Conservation (phyloP, 139 green algal genomes). For the Coelastrella sp. region DNA sequence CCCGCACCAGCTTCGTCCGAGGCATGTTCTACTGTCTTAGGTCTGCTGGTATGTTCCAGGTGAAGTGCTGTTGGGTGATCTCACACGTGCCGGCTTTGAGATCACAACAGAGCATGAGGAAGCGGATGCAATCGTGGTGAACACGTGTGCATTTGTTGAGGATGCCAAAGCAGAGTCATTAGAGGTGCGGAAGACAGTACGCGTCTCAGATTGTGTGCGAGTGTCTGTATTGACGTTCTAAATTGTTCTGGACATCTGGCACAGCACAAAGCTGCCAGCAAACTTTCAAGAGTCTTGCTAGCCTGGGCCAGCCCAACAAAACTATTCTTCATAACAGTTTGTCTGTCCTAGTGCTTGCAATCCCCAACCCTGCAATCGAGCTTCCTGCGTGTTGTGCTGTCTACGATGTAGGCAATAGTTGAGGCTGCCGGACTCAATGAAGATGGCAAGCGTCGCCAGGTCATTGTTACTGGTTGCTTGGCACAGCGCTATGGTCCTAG, state of each 20-base stretch:
- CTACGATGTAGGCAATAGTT: conserved; percentile 78
- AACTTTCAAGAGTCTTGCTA: too few species aligned
- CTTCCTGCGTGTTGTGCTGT: neutral
- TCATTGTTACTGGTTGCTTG: conserved; percentile 93
- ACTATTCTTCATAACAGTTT: too few species aligned
- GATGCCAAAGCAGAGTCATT: conserved; percentile 91
- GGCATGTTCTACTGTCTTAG: too few species aligned
- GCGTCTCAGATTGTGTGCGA: too few species aligned
- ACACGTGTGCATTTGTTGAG: conserved; percentile 94
- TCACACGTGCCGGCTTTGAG: conserved; percentile 78
- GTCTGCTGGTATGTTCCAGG: conserved; percentile 52
- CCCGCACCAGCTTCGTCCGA: too few species aligned
- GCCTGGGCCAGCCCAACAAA: too few species aligned
- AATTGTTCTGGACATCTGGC: too few species aligned
- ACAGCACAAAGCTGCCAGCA: too few species aligned
- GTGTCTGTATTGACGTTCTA: too few species aligned
- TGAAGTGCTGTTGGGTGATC: conserved; percentile 93
- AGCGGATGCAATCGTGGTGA: conserved; percentile 88
- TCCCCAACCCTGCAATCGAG: neutral
- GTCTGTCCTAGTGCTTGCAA: too few species aligned
- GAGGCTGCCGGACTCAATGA: conserved; percentile 79
- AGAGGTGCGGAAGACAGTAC: conserved; percentile 59
- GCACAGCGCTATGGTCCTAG: conserved; percentile 88
- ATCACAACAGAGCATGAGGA: conserved; percentile 71
- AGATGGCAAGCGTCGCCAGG: conserved; percentile 65